Evolutionary conservation across 176 grass and related monocot genomes (phyloP).

Genomic region (Raddia guianensis): DNA sequence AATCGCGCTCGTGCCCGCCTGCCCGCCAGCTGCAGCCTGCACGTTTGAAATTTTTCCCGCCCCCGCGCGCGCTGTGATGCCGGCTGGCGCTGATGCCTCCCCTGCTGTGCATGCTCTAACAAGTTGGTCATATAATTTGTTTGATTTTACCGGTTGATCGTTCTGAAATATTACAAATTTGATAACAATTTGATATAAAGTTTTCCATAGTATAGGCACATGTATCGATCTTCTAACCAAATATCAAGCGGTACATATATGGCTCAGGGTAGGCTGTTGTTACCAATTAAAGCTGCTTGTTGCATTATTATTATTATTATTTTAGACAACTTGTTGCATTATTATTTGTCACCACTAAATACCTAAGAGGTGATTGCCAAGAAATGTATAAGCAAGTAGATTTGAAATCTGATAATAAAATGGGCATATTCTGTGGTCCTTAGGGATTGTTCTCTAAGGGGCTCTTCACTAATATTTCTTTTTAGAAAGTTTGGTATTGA

Average conservation of each 20-base stretch:
- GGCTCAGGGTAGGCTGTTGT: neutral
- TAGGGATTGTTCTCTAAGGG: conserved; percentile 30
- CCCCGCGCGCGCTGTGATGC: too few species aligned
- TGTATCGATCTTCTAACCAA: neutral
- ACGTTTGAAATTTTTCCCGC: too few species aligned
- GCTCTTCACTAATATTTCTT: conserved; percentile 8
- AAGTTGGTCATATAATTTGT: neutral
- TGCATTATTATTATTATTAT: neutral
- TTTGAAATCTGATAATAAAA: conserved; percentile 18
- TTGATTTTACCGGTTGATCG: neutral
- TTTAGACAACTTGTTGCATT: neutral
- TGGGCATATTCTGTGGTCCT: neutral
- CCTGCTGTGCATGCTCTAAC: too few species aligned
- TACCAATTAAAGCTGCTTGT: neutral
- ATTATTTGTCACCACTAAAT: conserved; percentile 2
- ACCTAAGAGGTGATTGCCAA: conserved; percentile 6
- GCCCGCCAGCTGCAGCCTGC: too few species aligned
- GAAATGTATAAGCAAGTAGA: conserved; percentile 27
- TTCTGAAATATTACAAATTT: conserved; percentile 4
- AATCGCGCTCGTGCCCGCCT: too few species aligned
- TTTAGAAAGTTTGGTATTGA: conserved; percentile 5
- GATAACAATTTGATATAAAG: conserved; percentile 11
- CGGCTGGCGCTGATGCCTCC: too few species aligned
- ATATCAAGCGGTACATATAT: conserved; percentile 28
- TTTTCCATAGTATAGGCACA: neutral